Evolutionary conservation across 306 rosid genomes (phyloP).

Genomic region (Notholithocarpus densiflorus): DNA sequence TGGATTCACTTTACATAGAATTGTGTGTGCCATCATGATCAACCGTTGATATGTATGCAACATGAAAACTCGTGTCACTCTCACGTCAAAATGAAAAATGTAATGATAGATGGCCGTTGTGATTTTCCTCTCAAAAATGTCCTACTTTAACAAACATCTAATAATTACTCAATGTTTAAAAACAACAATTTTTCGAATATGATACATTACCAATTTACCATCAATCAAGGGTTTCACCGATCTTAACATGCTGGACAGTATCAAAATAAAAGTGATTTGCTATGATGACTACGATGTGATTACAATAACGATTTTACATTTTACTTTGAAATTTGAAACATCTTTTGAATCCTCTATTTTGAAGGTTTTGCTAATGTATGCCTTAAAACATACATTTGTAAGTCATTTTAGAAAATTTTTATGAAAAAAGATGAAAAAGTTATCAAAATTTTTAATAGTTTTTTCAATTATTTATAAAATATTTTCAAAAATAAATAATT

Average conservation of each 20-base stretch:
- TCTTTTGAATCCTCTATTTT: not conserved
- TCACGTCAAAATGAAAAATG: too few species aligned
- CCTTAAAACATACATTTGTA: fast-evolving
- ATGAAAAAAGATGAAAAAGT: too few species aligned
- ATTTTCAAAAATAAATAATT: too few species aligned
- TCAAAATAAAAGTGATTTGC: not conserved
- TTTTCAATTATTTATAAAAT: too few species aligned
- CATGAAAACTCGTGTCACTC: not conserved
- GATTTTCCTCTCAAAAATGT: not conserved
- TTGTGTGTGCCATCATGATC: not conserved
- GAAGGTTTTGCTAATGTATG: not conserved
- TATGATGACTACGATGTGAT: not conserved
- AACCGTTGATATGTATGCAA: not conserved
- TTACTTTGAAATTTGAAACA: not conserved
- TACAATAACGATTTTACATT: not conserved
- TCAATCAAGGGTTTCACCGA: not conserved
- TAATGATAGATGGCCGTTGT: not conserved
- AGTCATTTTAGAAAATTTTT: too few species aligned
- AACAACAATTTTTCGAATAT: too few species aligned
- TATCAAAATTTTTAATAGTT: too few species aligned
- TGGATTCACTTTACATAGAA: too few species aligned
- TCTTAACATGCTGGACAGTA: not conserved
- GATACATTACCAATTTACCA: too few species aligned
- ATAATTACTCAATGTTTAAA: too few species aligned
- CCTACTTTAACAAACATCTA: too few species aligned